Base-by-base conservation (phyloP, 345 rosid genomes). In the Salix viminalis region DNA sequence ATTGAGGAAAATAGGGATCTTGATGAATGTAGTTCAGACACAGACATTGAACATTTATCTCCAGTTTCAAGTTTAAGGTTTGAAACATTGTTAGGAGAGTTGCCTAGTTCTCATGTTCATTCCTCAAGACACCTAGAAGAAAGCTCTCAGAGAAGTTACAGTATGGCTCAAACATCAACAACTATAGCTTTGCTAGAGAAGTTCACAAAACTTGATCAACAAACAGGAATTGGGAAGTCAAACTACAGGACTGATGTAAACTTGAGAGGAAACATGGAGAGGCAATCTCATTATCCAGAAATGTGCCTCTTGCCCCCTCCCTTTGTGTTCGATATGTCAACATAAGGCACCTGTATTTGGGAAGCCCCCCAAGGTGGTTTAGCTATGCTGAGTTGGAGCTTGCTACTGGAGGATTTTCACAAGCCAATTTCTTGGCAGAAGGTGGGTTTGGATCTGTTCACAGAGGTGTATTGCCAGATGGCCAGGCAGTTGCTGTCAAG, bases 361-460 rank as follows among this genome's bases (percentile, higher is more conserved):
- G 75, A 94, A 94, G 79, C 99, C 99, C 0, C 0, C 98, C 99
- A 15, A 90, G 92, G 82, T 90, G 97, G 93, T 96, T 96, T 83
- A 84, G 94, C 84, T 96, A 88, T 77, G 92, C 94, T 7, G 99
- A 96, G 83, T 83, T 96, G 84, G 99, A 94, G 85, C 91, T 96
- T 77, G 99, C 98, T 67, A 96, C 99, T 18, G 94, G 94, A 78
- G 98, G 98, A 77, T 96, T 96, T 84, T 94, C 96, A n/a, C 88
- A 91, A 78, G 97, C 94, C 71, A 96, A 96, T 87, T 96, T 96
- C 89, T 88, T 96, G 86, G 98, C 99, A 23, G 98, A 94, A 76
- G 99, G 99, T 79, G 98, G 99, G 56, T 96, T 84, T 88, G 99
- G 99, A 76, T 96, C 98, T 65, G 99, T 94, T 85, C 98, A 96